Percentiles rank a stretch among this genome's conserved stretches.
These are phyloP conservation scores for Erodium chrysanthum DNA, from an alignment of 441 rosid genomes.

Conservation along the genomic window DNA sequence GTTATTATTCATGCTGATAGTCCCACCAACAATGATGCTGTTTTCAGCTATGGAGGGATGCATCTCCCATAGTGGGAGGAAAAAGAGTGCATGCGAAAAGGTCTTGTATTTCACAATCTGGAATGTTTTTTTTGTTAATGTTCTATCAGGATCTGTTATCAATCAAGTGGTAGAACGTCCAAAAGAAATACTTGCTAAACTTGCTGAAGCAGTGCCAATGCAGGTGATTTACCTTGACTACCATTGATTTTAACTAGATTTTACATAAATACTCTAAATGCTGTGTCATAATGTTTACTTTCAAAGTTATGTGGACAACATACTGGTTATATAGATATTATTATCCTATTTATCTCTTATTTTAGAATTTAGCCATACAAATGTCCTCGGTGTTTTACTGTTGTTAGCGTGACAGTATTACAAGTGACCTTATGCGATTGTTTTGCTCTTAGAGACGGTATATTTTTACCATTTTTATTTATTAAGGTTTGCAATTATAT, in stretches of 20 bases:
- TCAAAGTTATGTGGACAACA: neutral
- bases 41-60: conserved; percentile 73
- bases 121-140: conserved; percentile 84
- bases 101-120: conserved; percentile 74
- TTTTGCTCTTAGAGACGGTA: neutral
- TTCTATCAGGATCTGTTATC: conserved; percentile 72
- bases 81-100: conserved; percentile 75
- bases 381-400: neutral
- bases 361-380: neutral
- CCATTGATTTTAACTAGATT: conserved; percentile 11
- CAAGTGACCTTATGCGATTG: neutral
- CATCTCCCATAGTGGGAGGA: conserved; percentile 63
- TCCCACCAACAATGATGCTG: conserved; percentile 84
- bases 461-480: neutral
- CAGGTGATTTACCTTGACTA: conserved; percentile 40
- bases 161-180: conserved; percentile 45
- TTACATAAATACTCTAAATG: neutral
- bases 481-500: conserved; percentile 18
- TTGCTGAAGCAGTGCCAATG: conserved; percentile 68
- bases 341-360: neutral
- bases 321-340: neutral
- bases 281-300: neutral
- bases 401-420: too few species aligned
- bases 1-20: conserved; percentile 48
- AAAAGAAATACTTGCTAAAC: conserved; percentile 49